Evolutionary conservation across 2,329 filamentous ascomycete species (phyloP), one percentile per base, ranked within the genome.

Genomic region (Aspergillus sp.): DNA sequence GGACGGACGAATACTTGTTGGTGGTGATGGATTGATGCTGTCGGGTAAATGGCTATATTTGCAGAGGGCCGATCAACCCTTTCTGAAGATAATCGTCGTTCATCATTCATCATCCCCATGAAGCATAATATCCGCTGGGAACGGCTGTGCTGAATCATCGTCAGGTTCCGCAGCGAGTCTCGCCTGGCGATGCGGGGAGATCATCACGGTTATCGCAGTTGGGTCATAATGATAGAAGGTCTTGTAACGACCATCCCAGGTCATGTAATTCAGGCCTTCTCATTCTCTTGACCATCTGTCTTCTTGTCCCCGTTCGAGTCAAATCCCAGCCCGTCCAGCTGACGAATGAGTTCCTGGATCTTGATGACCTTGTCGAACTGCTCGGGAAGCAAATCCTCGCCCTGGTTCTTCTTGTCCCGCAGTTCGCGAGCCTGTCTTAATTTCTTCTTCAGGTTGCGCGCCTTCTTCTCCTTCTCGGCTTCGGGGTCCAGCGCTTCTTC

Each of bases 361-460:
- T 95, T 96, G 75, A 96, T 96, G 57, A 99, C 91, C 80, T 99
- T 99, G 68, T 94, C 92, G 64, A 98, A 89, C 79, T 99, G 95
- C 79, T 99, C 95, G 0, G 93, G 94, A 26, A 98, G 82, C 61
- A 99, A 78, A 4, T 86, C 83, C 72, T 91, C 90, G 20, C 95
- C 95, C 57, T 87, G 88, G 24, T 96, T 91, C 76, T 96, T 96
- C 83, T 96, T 97, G 69, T 88, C 89, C 73, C 92, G 90, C 56
- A 99, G 82, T 2, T 98, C 95, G 67, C 88, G 90, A 4, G 95
- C 94, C 75, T 99, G 95, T 70, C 94, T 90, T 61, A 99, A 81
- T 78, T 98, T 99, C 83, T 99, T 99, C 74, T 89, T 90, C 49
- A 98, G 79, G 70, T 91, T 96, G 64, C 93, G 87, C 0, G 90